Base-by-base conservation (phyloP, 2,329 filamentous ascomycete genomes). In the Alternaria metachromatica region DNA sequence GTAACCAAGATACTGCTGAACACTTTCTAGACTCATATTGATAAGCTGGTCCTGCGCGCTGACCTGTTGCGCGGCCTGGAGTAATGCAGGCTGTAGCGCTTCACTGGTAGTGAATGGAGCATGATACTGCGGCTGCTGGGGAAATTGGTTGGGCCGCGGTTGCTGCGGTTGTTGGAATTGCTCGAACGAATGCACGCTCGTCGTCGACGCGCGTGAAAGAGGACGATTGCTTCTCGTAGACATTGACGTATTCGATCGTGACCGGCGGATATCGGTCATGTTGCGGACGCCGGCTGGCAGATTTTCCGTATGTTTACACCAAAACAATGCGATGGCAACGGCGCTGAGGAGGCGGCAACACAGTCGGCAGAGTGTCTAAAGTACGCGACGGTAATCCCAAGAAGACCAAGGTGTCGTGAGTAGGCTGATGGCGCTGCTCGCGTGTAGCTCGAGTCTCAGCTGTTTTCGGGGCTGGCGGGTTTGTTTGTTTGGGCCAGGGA, bases 131-230 rank as follows among this genome's bases (percentile, higher is more conserved):
- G 72, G 68, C 58, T 71, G 70, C 55, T 66, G 70, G 46, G 69
- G 50, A 54, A 65, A 70, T 20, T 64, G 69, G 28, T 49, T 21
- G 11, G 59, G 58, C 9, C 65, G 65, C 37, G 69, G 60, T 55
- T 69, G 73, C 48, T 71, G 69, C 11, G 58, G 64, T 20, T 69
- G 68, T 41, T 67, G 72, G 67, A 76, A 77, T 58, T 79, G 74
- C 51, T 77, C 76, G 64, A 78, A 79, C 15, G 78, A 81, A 50
- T 84, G 82, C 43, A 83, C 69, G 68, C 83, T 84, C n/a, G 83
- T 81, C 18, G 83, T 84, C 13, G 83, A 85, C 45, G 82, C 83
- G 68, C 83, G 80, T 26, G 83, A 85, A 18, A 80, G 77, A 50
- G 83, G 83, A 7, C 83, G 78, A 64, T 82, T 82, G 57, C 80